Percentiles rank a stretch among this genome's conserved stretches.
phyloP scores from a whole-genome alignment of 257 asterid genomes.

The Apocynum venetum region DNA sequence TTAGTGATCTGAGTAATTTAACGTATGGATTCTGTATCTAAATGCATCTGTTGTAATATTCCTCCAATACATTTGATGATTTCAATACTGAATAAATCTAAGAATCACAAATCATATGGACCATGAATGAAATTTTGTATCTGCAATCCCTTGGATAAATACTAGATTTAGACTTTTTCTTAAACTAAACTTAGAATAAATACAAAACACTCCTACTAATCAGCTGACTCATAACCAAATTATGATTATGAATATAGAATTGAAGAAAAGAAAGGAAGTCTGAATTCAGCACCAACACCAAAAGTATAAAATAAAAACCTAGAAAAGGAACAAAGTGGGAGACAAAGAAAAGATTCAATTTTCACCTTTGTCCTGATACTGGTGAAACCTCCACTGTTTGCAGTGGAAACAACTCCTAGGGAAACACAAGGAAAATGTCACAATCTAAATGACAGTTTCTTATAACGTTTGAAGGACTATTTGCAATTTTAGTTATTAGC shows the following conservation, averaged over 20 bases:
- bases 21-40: neutral
- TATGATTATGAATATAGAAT: neutral
- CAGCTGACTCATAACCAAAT: neutral
- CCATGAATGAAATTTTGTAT: neutral
- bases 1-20: neutral
- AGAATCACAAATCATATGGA: neutral
- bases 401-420: conserved; percentile 79
- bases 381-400: conserved; percentile 94
- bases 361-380: conserved; percentile 81
- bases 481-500: neutral
- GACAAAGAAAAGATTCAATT: conserved; percentile 5
- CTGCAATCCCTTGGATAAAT: neutral
- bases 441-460: neutral
- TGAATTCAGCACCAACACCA: neutral
- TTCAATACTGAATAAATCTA: neutral
- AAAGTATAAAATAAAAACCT: neutral
- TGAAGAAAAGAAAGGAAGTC: neutral
- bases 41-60: neutral
- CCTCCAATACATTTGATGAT: neutral
- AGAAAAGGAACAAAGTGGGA: neutral
- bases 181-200: neutral
- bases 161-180: neutral
- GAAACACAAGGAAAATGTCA: conserved; percentile 4
- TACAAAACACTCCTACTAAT: neutral
- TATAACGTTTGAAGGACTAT: neutral